phyloP scores from a whole-genome alignment of 768 basidiomycete species.

The Leccinum fibrillosum region DNA sequence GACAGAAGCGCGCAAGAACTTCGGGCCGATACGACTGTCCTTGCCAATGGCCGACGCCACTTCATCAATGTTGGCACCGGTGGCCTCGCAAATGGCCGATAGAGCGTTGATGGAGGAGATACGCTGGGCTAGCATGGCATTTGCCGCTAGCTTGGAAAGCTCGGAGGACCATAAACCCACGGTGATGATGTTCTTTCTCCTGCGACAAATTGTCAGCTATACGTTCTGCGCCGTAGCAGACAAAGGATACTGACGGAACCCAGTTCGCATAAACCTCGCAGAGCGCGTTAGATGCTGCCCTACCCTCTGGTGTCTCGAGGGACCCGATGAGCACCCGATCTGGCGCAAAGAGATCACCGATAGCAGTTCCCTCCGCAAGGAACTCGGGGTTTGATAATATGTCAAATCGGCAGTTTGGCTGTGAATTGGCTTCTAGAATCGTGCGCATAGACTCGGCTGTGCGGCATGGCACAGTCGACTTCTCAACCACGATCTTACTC shows the following conservation, averaged over 20 bases:
- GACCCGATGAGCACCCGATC: constrained; percentile 98
- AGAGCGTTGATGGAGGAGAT: constrained; percentile 98
- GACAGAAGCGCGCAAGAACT: constrained; percentile 92
- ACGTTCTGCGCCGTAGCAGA: background rate
- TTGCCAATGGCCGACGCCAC: constrained; percentile 92
- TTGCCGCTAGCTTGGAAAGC: constrained; percentile 96
- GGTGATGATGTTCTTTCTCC: constrained; percentile 75
- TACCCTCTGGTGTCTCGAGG: constrained; percentile 84
- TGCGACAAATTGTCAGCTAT: constrained; percentile 27
- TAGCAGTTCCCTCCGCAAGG: constrained; percentile 97
- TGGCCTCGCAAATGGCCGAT: constrained; percentile 97
- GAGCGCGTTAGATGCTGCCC: constrained; percentile 73
- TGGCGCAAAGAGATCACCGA: constrained; percentile 80
- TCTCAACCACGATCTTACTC: constrained; percentile 98
- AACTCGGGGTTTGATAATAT: constrained; percentile 99
- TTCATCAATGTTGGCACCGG: constrained; percentile 98
- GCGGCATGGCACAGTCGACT: constrained; percentile 97
- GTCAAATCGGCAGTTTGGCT: constrained; percentile 86
- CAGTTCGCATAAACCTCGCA: constrained; percentile 89
- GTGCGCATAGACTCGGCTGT: constrained; percentile 99
- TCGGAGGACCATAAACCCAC: constrained; percentile 99
- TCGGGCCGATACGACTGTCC: constrained; percentile 90
- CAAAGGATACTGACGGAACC: constrained; percentile 70
- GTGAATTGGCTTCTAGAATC: constrained; percentile 98
- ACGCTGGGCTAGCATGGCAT: constrained; percentile 98